phyloP scores from a whole-genome alignment of 805 yeast genomes.

The Candida nitratophila region DNA sequence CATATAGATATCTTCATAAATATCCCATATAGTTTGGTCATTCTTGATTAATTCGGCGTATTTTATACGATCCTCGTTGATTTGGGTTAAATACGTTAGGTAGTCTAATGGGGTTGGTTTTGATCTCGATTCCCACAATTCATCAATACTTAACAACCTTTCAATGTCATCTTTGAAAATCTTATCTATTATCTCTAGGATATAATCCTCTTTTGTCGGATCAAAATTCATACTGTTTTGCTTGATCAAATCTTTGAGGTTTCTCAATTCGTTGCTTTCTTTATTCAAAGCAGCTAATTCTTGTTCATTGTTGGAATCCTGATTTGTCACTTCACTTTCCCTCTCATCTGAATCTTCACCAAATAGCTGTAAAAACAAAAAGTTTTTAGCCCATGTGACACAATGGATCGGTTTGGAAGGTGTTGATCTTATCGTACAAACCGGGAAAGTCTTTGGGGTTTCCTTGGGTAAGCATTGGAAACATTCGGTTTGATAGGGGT shows the following conservation, averaged over 20 bases:
- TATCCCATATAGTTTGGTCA: constrained; percentile 49
- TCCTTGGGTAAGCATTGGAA: constrained; percentile 87
- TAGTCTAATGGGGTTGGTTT: constrained; percentile 60
- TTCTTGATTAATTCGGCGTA: constrained; percentile 19
- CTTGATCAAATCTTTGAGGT: constrained; percentile 33
- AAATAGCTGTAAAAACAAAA: constrained; percentile 75
- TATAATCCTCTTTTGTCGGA: constrained; percentile 21
- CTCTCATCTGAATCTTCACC: constrained; percentile 35
- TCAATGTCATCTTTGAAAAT: constrained; percentile 72
- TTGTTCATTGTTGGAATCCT: constrained; percentile 58
- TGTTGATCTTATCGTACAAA: constrained; percentile 93
- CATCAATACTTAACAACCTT: constrained; percentile 60
- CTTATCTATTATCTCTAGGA: constrained; percentile 44
- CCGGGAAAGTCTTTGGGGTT: constrained; percentile 87
- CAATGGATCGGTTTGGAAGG: constrained; percentile 96
- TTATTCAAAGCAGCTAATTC: constrained; percentile 58
- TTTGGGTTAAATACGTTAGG: not conserved
- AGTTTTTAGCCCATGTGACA: constrained; percentile 95
- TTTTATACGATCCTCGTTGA: constrained; percentile 1
- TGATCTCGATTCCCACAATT: constrained; percentile 68
- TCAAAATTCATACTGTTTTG: constrained; percentile 7
- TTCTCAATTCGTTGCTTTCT: constrained; percentile 61
- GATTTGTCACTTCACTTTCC: constrained; percentile 21
- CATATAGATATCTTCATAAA: constrained; percentile 55
- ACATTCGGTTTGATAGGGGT: constrained; percentile 79